Evolutionary conservation across 208 protist genomes (phyloP).

Genomic region (Leishmania lainsoni): DNA sequence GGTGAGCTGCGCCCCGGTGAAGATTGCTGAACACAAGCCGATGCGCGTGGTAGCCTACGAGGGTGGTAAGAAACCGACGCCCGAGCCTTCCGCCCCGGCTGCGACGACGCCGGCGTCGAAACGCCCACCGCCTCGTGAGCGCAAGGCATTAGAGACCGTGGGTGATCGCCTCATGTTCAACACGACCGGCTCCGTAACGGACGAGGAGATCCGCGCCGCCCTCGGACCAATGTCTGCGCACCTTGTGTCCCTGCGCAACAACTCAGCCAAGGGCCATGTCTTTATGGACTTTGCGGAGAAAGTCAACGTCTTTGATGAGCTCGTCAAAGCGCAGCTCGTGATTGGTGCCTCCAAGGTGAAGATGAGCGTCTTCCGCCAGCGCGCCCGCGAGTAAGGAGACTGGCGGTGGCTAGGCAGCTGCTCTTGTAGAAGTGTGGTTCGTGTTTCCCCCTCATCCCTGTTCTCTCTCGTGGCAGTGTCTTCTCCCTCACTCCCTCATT

Average conservation of each 20-base stretch:
- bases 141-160: constrained; percentile 43
- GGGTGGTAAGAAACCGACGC: constrained; percentile 27
- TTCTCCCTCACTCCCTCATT: neutral
- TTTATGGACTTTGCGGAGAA: constrained; percentile 87
- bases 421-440: neutral
- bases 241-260: constrained; percentile 87
- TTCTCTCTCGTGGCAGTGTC: neutral
- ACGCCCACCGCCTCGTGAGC: constrained; percentile 38
- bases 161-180: constrained; percentile 90
- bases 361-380: constrained; percentile 80
- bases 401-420: neutral
- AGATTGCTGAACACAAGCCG: constrained; percentile 42
- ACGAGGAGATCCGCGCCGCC: constrained; percentile 78
- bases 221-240: constrained; percentile 53
- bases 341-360: constrained; percentile 61
- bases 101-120: constrained; percentile 24
- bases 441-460: neutral
- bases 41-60: constrained; percentile 48
- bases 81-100: constrained; percentile 25
- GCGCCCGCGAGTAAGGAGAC: constrained; percentile 41
- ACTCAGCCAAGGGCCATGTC: constrained; percentile 71
- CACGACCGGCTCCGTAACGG: constrained; percentile 63
- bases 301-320: constrained; percentile 59
- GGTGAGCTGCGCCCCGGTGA: constrained; percentile 40
- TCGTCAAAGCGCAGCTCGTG: constrained; percentile 44